Evolutionary conservation across 179 eudicot species (phyloP).

Genomic region (Silene coronaria): DNA sequence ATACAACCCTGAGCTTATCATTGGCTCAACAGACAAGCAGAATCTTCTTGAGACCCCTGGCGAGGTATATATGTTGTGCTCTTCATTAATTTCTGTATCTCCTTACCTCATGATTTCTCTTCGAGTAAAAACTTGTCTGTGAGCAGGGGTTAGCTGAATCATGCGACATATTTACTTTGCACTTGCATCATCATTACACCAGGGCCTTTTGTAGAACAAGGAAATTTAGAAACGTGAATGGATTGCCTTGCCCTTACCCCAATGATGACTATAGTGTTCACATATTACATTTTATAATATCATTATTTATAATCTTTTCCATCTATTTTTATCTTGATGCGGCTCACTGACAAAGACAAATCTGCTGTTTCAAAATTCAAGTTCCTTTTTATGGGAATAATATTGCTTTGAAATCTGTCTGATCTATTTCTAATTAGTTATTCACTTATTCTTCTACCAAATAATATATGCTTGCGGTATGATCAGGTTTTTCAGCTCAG

Average conservation of each 20-base stretch:
- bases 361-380: neutral
- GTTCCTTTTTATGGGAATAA: neutral
- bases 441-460: neutral
- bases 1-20: conserved; percentile 49
- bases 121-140: neutral
- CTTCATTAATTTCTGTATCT: neutral
- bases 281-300: neutral
- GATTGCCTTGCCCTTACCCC: neutral
- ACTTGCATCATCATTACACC: neutral
- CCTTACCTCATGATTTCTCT: neutral
- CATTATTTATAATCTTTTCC: neutral
- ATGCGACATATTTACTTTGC: neutral
- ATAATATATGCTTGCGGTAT: conserved; percentile 11
- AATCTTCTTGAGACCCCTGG: conserved; percentile 89
- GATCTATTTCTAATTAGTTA: neutral
- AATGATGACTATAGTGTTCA: neutral
- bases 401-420: neutral
- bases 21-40: conserved; percentile 74
- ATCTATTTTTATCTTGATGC: neutral
- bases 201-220: neutral
- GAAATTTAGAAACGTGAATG: too few species aligned
- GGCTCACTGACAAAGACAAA: neutral
- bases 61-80: conserved; percentile 53
- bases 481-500: conserved; percentile 78
- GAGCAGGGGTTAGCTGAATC: neutral